Evolutionary conservation across 495 filamentous ascomycete species (phyloP), one percentile per base, ranked within the genome.

Genomic region (Hyaloscypha variabilis): DNA sequence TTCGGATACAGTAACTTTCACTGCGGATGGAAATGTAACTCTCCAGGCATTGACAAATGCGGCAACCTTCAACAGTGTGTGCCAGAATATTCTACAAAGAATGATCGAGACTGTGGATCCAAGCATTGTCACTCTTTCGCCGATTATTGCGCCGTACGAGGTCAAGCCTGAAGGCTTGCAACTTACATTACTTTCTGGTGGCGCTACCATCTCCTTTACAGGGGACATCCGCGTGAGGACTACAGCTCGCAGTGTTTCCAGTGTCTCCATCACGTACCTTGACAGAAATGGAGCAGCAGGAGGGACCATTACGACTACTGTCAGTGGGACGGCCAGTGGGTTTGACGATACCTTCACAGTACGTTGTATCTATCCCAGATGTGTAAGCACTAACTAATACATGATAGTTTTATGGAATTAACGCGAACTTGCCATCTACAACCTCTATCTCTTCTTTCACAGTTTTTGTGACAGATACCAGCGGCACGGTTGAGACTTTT

Each of bases 91-190:
- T 52, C 77, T 88, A 19, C 81, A 84, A 65, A 82, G 81, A 64
- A 81, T 90, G 84, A 85, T 90, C 55, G 85, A 90, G n/a, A 76
- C 78, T 2, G 84, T 88, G 0, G 55, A 63, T 42, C 86, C 87
- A 3, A 64, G 68, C 6, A 77, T 77, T 2, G 81, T 83, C 13
- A 75, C 76, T 13, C 76, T 90, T 28, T 81, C 84, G 8, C 73
- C 74, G 58, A 68, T 81, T 28, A 82, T 88, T 55, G 74, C 75
- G 28, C 86, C 87, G 1, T 87, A 87, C 67, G 79, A 79, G 25
- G 76, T 87, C 63, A 89, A 89, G 75, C 85, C 85, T 24, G 77
- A 81, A 55, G 78, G 81, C 31, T 39, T 78, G 8, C 75, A 78
- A 60, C 73, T 80, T 8, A 77, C 76, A 2, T 64, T 80, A 8